phyloP scores from a whole-genome alignment of 148 eudicot species.

The Fagopyrum esculentum region DNA sequence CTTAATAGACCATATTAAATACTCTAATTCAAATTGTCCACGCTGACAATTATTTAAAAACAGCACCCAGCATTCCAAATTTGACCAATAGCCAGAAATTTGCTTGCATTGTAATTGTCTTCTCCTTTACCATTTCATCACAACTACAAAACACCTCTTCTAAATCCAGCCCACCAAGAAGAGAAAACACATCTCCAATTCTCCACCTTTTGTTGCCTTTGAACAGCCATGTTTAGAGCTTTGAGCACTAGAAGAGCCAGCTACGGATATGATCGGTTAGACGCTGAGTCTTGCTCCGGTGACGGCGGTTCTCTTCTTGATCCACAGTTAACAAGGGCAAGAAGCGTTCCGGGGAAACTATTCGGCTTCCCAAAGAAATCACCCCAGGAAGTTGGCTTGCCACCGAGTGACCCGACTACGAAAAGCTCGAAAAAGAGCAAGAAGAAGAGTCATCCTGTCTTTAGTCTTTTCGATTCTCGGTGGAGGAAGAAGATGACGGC shows the following conservation, averaged over 20 bases:
- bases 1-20: neutral
- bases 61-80: conserved; percentile 1
- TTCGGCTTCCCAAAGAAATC: conserved; percentile 30
- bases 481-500: conserved; percentile 35
- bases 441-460: conserved; percentile 27
- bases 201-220: neutral
- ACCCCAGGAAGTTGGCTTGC: neutral
- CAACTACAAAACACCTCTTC: conserved; percentile 1
- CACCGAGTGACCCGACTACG: neutral
- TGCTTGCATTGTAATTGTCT: neutral
- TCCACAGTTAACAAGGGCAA: conserved; percentile 20
- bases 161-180: neutral
- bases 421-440: conserved; percentile 2
- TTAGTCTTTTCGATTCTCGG: conserved; percentile 27
- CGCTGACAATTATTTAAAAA: neutral
- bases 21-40: neutral
- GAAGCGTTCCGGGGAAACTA: conserved; percentile 28
- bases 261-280: conserved; percentile 28
- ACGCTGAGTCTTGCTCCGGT: conserved; percentile 14
- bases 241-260: conserved; percentile 26
- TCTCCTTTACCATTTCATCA: neutral
- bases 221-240: conserved; percentile 29
- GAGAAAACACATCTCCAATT: neutral
- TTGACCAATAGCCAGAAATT: conserved; percentile 4
- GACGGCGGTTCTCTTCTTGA: neutral